A percentile compares a stretch with the other conserved stretches of the same genome.
phyloP scores from a whole-genome alignment of 495 filamentous ascomycete species.

The Aspergillus heteromorphus region DNA sequence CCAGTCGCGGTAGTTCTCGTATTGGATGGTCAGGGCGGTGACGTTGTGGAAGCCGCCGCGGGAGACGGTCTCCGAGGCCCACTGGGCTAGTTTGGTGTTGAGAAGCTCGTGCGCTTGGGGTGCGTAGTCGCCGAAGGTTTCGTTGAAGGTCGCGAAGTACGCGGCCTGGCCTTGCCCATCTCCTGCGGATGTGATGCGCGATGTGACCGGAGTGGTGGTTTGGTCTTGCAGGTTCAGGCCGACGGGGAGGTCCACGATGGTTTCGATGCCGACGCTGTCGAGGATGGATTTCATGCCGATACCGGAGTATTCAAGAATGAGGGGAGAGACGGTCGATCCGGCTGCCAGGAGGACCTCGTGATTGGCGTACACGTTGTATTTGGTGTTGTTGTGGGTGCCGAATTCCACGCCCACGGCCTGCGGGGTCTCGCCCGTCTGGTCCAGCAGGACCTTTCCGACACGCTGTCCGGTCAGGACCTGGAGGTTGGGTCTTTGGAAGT shows the following conservation, averaged over 20 bases:
- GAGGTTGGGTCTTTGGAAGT: conserved; percentile 37
- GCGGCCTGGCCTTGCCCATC: conserved; percentile 23
- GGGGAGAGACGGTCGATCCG: conserved; percentile 49
- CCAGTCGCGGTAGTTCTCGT: conserved; percentile 27
- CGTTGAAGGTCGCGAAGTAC: conserved; percentile 26
- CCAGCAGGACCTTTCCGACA: conserved; percentile 38
- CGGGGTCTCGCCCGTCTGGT: conserved; percentile 1
- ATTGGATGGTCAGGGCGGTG: conserved; percentile 21
- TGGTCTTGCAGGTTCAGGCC: conserved; percentile 45
- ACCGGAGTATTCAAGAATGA: conserved; percentile 44
- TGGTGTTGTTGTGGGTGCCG: conserved; percentile 20
- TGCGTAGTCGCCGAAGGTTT: conserved; percentile 19
- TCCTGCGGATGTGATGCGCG: conserved; percentile 3
- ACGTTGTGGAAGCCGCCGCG: conserved; percentile 25
- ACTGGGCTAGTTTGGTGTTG: conserved; percentile 21
- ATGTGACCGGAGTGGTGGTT: conserved; percentile 20
- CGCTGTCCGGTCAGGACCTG: conserved; percentile 42
- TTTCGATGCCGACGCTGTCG: conserved; percentile 41
- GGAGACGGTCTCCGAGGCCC: conserved; percentile 21
- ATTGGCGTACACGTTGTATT: conserved; percentile 29
- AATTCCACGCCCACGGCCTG: conserved; percentile 32
- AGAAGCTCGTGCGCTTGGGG: conserved; percentile 12
- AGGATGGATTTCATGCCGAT: conserved; percentile 33
- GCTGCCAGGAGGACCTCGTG: conserved; percentile 52
- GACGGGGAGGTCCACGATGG: conserved; percentile 49